phyloP scores from a whole-genome alignment of 2,329 filamentous ascomycete species.

The Hymenoscyphus linearis region DNA sequence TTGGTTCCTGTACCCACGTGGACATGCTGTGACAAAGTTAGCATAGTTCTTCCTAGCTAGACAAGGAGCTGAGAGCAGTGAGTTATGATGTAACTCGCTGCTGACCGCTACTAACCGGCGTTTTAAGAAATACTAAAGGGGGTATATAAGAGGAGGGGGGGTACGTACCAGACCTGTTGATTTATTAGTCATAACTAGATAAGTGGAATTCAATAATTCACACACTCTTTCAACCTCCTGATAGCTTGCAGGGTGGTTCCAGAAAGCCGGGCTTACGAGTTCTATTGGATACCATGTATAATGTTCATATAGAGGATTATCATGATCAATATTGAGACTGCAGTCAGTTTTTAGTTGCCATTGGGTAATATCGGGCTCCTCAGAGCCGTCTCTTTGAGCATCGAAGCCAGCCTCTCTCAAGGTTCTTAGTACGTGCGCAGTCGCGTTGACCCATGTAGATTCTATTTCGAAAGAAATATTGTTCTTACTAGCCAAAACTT shows the following conservation, averaged over 20 bases:
- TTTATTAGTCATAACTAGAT: constrained; percentile 21
- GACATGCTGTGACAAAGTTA: constrained; percentile 20
- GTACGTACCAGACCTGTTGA: constrained; percentile 18
- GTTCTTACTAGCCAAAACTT: not conserved
- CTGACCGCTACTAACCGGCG: too few species aligned
- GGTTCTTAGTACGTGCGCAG: not conserved
- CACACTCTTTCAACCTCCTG: constrained; percentile 10
- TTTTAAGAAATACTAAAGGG: too few species aligned
- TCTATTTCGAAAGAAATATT: not conserved
- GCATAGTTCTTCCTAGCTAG: too few species aligned
- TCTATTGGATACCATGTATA: constrained; percentile 13
- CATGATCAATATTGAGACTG: not conserved
- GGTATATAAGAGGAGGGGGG: too few species aligned
- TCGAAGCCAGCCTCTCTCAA: not conserved
- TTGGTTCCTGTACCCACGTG: constrained; percentile 29
- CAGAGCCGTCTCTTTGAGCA: not conserved
- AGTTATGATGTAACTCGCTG: too few species aligned
- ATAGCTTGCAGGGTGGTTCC: constrained; percentile 10
- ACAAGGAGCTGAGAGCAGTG: too few species aligned
- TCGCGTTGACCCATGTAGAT: not conserved
- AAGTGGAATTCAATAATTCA: constrained; percentile 11
- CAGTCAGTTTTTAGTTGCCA: not conserved
- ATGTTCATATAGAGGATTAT: not conserved
- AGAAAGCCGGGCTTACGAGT: constrained; percentile 17
- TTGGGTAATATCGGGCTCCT: not conserved